Evolutionary conservation across 2,329 filamentous ascomycete genomes (phyloP).

Genomic region (Ceratocystis destructans): DNA sequence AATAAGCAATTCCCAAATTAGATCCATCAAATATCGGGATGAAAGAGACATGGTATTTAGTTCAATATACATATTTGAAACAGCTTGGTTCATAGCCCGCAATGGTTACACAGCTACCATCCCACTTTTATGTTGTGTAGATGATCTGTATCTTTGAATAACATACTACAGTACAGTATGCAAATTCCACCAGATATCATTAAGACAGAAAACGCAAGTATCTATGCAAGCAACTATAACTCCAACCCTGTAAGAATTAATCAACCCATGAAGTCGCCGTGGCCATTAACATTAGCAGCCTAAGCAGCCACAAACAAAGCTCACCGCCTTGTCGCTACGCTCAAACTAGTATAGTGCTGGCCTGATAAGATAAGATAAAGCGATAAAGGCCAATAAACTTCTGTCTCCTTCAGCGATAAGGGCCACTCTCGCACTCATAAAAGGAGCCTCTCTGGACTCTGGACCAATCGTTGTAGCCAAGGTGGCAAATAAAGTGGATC

Average conservation of each 20-base stretch:
- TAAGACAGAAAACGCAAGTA: background rate
- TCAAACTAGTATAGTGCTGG: background rate
- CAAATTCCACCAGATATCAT: background rate
- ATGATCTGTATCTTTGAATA: too few species aligned
- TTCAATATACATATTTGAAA: background rate
- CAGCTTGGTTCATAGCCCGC: background rate
- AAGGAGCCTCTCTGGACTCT: background rate
- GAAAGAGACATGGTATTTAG: too few species aligned
- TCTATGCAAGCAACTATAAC: background rate
- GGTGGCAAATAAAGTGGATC: background rate
- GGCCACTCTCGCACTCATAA: background rate
- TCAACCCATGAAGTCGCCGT: background rate
- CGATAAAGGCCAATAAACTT: background rate
- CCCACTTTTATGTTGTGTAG: background rate
- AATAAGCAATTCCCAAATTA: too few species aligned
- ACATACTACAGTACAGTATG: too few species aligned
- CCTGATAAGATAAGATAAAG: conserved; percentile 11
- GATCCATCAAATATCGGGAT: too few species aligned
- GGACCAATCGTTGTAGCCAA: background rate
- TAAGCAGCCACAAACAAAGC: background rate
- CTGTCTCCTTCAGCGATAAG: conserved; percentile 4
- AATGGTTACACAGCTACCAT: background rate
- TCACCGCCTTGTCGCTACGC: conserved; percentile 5
- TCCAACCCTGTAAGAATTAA: background rate
- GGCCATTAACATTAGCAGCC: background rate